Base-by-base conservation (phyloP, 2,329 filamentous ascomycete species). In the Magnaporthiopsis incrustans region DNA sequence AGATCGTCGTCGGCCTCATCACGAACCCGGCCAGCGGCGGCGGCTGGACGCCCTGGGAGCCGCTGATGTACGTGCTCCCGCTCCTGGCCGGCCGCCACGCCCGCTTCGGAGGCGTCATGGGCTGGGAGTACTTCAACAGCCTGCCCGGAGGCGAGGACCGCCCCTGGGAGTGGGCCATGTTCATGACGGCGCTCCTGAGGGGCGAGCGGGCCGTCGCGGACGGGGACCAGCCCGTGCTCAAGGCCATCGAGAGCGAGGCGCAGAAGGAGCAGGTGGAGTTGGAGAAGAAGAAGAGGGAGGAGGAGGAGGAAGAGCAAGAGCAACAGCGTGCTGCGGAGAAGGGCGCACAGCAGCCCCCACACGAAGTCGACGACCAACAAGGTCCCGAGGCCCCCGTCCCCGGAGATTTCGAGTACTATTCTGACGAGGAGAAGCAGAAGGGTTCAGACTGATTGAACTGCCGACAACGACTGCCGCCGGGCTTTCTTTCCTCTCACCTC, bases 41-140 rank as follows among this genome's bases (percentile, higher is more conserved):
- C 74, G 91, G 77, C 65, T 89, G 80, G 72, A 85, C 93, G 1
- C 79, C 83, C 1, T 82, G 85, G 65, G 80, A 83, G 59, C 73
- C 80, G 18, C 76, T 91, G 30, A 79, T 81, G 14, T 77, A 79
- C 25, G 84, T 89, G 26, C 73, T 92, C 59, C 79, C 80, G 35
- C 72, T 79, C 57, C 72, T 92, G 67, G 77, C 82, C 50, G 74
- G 79, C 30, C 82, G 81, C 68, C 89, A 88, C 69, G 81, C 83
- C 3, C 78, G 77, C 2, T 92, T 93, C 71, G 91, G 89, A 1
- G 91, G 91, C 1, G 87, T 94, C 0, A 92, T 92, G 86, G 90
- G 89, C 2, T 94, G 91, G 91, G 91, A 95, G 75, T 94, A 92
- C 71, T 94, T 91, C 77, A 92, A 92, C 75, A 81, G 84, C 59